Base-by-base conservation (phyloP, 768 basidiomycete species). In the Aureoboletus auriporus region DNA sequence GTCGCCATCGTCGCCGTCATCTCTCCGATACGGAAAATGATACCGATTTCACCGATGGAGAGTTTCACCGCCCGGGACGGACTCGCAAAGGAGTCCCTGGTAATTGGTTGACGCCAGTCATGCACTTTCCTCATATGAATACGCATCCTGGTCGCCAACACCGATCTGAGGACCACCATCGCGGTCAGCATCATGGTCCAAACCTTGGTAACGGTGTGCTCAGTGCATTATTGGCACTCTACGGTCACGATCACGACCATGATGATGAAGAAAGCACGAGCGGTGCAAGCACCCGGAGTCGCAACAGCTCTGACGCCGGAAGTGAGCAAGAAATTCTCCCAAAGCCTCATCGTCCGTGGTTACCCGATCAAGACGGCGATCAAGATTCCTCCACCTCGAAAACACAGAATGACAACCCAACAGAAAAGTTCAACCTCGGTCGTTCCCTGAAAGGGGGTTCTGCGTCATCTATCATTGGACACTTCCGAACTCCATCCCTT, bases 151-250 rank as follows among this genome's bases (percentile, higher is more conserved):
- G 9, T 11, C 41, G 13, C 31, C 47, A 47, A 12, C 42, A 43
- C 8, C 47, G 54, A 35, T 37, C 51, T 6, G 53, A 47, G 27
- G 36, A 50, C 8, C 42, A 49, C 20, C 42, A 34, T 35, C 44
- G 12, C 31, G 51, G 44, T 29, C 49, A 39, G 7, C 6, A 45
- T 17, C 44, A 35, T 36, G 55, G 47, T 43, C 43, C 57, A 27
- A 47, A 55, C 6, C 52, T 62, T 5, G 75, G 71, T 0, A 74
- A 72, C 10, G 83, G 86, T 13, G 78, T 89, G 6, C 72, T 89
- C 5, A 81, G 84, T 3, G 74, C 85, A 1, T 63, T 89, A 35
- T 69, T 90, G 39, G 74, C 82, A 16, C 71, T 88, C 20, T 86
- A 88, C 58, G 78, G 60, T 3, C 53, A 58, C 14, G 59, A 65